Conservation (phyloP, 2,329 filamentous ascomycete species). For the Penicillium olsonii region DNA sequence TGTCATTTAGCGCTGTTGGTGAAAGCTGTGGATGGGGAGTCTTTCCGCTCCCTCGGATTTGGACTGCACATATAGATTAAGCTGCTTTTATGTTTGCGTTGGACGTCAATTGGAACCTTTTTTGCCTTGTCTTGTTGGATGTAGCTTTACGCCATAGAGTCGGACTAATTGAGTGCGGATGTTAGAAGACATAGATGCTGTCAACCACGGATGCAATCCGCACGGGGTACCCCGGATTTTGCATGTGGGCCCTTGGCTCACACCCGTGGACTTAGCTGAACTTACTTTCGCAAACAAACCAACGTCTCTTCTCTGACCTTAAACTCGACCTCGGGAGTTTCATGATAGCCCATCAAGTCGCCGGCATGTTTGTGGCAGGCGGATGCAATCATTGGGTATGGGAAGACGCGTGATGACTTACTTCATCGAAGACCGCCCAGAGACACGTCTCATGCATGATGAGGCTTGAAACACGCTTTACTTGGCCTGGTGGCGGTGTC, state of each 20-base stretch:
- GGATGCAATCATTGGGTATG: too few species aligned
- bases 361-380: too few species aligned
- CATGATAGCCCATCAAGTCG: too few species aligned
- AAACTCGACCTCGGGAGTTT: too few species aligned
- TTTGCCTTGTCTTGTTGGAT: neutral
- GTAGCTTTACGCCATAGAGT: too few species aligned
- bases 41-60: neutral
- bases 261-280: neutral
- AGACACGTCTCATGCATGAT: too few species aligned
- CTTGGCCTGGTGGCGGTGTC: too few species aligned
- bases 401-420: too few species aligned
- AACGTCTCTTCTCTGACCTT: too few species aligned
- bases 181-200: too few species aligned
- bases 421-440: too few species aligned
- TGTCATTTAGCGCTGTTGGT: neutral
- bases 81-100: neutral
- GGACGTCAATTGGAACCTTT: neutral
- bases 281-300: neutral
- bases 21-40: neutral
- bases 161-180: neutral
- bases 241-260: neutral
- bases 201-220: neutral
- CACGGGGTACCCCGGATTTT: neutral
- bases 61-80: slow-evolving; percentile 3
- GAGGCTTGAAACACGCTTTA: too few species aligned